phyloP scores from a whole-genome alignment of 2,329 filamentous ascomycete species.

The Emmonsiellopsis sp. region DNA sequence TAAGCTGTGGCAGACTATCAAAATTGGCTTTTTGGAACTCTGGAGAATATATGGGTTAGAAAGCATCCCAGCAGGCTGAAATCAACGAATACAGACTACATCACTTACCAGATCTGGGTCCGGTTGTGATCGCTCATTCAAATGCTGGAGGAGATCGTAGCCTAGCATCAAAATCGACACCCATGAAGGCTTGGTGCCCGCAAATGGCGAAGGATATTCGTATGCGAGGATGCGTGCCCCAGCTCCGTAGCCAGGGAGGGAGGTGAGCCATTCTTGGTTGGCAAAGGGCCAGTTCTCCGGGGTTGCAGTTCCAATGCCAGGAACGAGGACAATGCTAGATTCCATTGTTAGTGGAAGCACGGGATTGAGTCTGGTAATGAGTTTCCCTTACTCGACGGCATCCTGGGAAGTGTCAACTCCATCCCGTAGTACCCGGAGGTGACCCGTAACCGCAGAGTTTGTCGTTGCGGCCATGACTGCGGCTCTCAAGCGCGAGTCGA shows the following conservation, averaged over 20 bases:
- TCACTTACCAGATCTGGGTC: background rate
- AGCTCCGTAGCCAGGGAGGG: conserved; percentile 1
- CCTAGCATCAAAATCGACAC: conserved; percentile 6
- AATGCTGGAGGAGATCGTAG: conserved; percentile 2
- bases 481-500: no score
- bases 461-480: background rate
- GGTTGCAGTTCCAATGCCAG: conserved; percentile 4
- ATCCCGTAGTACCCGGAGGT: background rate
- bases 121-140: conserved; percentile 2
- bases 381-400: background rate
- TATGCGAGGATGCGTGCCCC: conserved; percentile 5
- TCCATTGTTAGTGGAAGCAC: background rate
- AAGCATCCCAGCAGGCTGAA: no score
- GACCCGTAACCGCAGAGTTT: background rate
- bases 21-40: conserved; percentile 1
- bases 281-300: conserved; percentile 4
- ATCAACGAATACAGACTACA: conserved; percentile 1
- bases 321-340: conserved; percentile 3
- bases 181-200: conserved; percentile 4
- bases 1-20: conserved; percentile 9
- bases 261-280: conserved; percentile 5
- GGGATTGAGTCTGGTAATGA: background rate
- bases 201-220: conserved; percentile 4
- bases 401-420: background rate
- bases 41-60: background rate